Conservation (phyloP, 2,329 filamentous ascomycete species). For the Monilinia fructigena region DNA sequence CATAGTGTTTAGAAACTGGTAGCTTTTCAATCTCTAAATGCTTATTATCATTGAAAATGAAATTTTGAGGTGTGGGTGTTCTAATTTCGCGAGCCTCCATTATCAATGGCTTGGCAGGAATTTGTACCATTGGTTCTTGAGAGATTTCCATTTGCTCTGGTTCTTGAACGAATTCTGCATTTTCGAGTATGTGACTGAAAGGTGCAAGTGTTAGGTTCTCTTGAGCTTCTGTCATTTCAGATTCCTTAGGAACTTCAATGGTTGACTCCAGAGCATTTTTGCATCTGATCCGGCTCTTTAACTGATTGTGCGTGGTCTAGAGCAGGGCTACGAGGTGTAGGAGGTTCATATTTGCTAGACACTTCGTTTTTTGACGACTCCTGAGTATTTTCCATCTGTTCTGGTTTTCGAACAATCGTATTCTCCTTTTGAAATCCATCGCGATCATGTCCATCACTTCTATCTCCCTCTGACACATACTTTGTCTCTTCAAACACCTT, state of each 20-base stretch:
- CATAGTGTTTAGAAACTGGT: background rate
- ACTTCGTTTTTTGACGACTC: constrained; percentile 21
- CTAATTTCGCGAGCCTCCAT: constrained; percentile 4
- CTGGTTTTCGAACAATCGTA: constrained; percentile 30
- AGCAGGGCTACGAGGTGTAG: background rate
- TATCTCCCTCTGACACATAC: constrained; percentile 18
- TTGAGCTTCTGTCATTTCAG: background rate
- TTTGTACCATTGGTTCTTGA: constrained; percentile 23
- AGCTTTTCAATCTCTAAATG: background rate
- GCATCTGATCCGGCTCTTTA: background rate
- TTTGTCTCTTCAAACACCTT: constrained; percentile 37
- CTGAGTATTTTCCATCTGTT: constrained; percentile 22
- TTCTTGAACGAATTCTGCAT: background rate
- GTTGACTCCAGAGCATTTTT: background rate
- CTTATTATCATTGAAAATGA: background rate
- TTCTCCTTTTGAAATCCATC: constrained; percentile 40
- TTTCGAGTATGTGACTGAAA: background rate
- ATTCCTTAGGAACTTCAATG: background rate
- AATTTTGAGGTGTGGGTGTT: constrained; percentile 2
- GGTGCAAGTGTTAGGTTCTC: background rate
- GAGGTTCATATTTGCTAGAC: background rate
- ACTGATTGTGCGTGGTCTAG: background rate
- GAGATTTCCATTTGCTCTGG: constrained; percentile 18
- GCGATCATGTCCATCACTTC: constrained; percentile 9
- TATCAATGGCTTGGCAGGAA: background rate